These are phyloP conservation scores for Cupressus sempervirens DNA, from an alignment of 75 land plant species.

Conservation along the genomic window DNA sequence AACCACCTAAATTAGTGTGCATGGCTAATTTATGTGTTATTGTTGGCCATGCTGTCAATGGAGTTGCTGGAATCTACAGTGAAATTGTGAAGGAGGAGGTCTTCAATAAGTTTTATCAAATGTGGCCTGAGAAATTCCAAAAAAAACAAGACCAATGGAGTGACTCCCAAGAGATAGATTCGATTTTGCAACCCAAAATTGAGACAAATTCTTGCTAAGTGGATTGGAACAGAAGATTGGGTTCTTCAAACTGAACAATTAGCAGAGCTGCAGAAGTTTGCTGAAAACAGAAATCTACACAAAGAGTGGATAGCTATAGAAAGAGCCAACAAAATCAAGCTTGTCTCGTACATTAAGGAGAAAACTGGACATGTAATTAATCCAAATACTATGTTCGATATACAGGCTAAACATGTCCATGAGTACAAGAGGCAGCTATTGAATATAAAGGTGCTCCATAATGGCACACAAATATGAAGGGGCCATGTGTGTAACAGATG, in stretches of 20 bases:
- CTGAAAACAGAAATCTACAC: conserved; percentile 72
- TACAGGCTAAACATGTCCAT: conserved; percentile 99
- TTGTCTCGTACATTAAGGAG: conserved; percentile 70
- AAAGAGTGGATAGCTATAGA: conserved; percentile 79
- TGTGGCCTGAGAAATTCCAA: conserved; percentile 97
- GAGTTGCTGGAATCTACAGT: conserved; percentile 96
- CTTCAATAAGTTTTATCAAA: conserved; percentile 85
- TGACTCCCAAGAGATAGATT: conserved; percentile 96
- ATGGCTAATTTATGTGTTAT: conserved; percentile 98
- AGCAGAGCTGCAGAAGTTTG: conserved; percentile 80
- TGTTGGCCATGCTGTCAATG: conserved; percentile 94
- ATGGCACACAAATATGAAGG: conserved; percentile 95
- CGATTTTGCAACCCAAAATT: conserved; percentile 90
- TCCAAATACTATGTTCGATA: conserved; percentile 93
- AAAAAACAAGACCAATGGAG: conserved; percentile 99
- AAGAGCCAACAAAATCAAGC: conserved; percentile 68
- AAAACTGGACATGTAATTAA: conserved; percentile 83
- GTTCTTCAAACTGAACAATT: conserved; percentile 74
- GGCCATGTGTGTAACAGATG: too few relatives aligned
- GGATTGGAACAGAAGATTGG: conserved; percentile 92
- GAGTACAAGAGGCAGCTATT: conserved; percentile 95
- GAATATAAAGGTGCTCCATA: conserved; percentile 86
- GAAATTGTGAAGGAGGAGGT: conserved; percentile 94
- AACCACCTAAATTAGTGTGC: conserved; percentile 60
- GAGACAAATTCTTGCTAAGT: conserved; percentile 78